Percentiles rank a stretch among this genome's conserved stretches.
These are phyloP conservation scores for Cyberlindnera xishuangbannaensis DNA, from an alignment of 805 yeast species.

Conservation along the genomic window DNA sequence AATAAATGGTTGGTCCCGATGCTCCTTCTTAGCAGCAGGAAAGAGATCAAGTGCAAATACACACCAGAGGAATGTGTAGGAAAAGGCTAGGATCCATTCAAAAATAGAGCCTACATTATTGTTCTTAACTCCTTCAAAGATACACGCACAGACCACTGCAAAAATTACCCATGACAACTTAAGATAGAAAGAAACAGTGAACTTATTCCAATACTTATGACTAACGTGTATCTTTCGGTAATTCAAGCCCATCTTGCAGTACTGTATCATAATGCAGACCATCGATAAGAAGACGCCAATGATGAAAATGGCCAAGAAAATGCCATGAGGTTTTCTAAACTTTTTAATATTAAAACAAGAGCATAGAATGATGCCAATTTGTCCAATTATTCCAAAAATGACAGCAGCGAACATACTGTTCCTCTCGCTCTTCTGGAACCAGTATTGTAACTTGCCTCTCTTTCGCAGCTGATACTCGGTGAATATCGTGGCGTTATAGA, in stretches of 20 bases:
- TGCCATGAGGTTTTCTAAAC: conserved; percentile 49
- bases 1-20: conserved; percentile 21
- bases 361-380: conserved; percentile 68
- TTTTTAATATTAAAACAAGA: conserved; percentile 62
- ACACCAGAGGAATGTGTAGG: conserved; percentile 67
- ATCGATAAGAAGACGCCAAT: conserved; percentile 54
- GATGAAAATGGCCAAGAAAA: conserved; percentile 72
- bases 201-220: conserved; percentile 34
- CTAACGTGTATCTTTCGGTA: conserved; percentile 32
- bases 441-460: conserved; percentile 41
- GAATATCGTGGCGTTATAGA: conserved; percentile 57
- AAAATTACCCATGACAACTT: conserved; percentile 61
- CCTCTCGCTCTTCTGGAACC: conserved; percentile 33
- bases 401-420: conserved; percentile 37
- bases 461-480: conserved; percentile 61
- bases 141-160: conserved; percentile 64
- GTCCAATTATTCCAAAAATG: conserved; percentile 49
- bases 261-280: conserved; percentile 39
- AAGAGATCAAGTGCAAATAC: conserved; percentile 64
- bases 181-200: conserved; percentile 42
- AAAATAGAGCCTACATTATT: conserved; percentile 33
- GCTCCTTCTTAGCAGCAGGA: conserved; percentile 45
- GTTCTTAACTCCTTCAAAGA: conserved; percentile 48
- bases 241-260: conserved; percentile 40
- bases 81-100: conserved; percentile 87